Conservation (phyloP, 345 rosid species). For the Balakata baccata region DNA sequence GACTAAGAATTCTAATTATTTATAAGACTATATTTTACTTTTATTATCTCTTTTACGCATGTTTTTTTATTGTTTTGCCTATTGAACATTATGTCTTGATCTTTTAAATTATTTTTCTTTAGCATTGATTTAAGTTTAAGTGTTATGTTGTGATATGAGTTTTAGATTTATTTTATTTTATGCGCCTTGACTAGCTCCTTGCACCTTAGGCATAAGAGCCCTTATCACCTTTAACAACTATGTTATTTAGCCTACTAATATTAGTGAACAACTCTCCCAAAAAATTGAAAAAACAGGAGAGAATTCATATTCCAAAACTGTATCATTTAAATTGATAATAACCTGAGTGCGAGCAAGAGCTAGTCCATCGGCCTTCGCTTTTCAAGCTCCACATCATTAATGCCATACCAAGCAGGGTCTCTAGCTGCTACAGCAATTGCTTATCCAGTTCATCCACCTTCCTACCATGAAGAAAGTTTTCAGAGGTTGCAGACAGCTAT, state of each 20-base stretch:
- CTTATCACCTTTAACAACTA: too few species aligned
- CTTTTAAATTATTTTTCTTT: too few species aligned
- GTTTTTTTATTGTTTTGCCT: too few species aligned
- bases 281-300: background rate
- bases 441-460: slow-evolving; percentile 97
- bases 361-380: slow-evolving; percentile 89
- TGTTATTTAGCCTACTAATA: slow-evolving; percentile 11
- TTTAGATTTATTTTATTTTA: too few species aligned
- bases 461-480: slow-evolving; percentile 54
- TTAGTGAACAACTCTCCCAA: background rate
- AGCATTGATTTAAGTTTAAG: too few species aligned
- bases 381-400: slow-evolving; percentile 78
- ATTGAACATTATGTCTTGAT: too few species aligned
- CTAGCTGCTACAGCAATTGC: slow-evolving; percentile 80
- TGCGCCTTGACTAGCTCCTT: too few species aligned
- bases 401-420: slow-evolving; percentile 91
- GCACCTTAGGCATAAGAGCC: too few species aligned
- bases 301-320: background rate
- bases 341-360: slow-evolving; percentile 79
- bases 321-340: background rate
- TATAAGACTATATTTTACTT: too few species aligned
- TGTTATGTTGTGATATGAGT: too few species aligned
- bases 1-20: too few species aligned
- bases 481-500: slow-evolving; percentile 40
- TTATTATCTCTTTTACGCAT: too few species aligned